A percentile compares a stretch with the other conserved stretches of the same genome.
Conservation (phyloP, 805 yeast genomes). For the Sporopachydermia lactativora region DNA sequence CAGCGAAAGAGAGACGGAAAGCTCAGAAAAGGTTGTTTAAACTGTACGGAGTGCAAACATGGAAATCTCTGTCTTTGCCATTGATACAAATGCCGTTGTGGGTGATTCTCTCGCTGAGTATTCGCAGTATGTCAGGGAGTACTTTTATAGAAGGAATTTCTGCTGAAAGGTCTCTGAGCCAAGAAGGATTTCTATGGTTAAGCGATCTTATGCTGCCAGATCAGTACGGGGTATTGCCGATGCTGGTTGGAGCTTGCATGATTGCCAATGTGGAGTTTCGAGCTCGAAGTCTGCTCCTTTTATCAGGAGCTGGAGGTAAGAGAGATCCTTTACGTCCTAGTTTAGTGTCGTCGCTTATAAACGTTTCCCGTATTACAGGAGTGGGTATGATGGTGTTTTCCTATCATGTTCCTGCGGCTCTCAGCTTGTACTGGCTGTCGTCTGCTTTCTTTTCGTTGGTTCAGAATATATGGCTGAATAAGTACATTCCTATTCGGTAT, state of each 20-base stretch:
- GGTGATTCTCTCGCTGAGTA: slow-evolving; percentile 63
- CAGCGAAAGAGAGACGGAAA: slow-evolving; percentile 65
- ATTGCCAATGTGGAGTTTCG: slow-evolving; percentile 78
- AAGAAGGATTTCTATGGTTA: slow-evolving; percentile 49
- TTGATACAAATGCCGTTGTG: slow-evolving; percentile 78
- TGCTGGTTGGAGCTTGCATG: slow-evolving; percentile 55
- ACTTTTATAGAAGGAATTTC: slow-evolving; percentile 9
- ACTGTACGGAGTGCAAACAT: slow-evolving; percentile 53
- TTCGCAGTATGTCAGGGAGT: slow-evolving; percentile 58
- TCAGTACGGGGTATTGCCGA: slow-evolving; percentile 51
- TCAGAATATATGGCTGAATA: slow-evolving; percentile 64
- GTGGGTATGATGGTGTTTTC: slow-evolving; percentile 74
- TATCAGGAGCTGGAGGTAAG: slow-evolving; percentile 16
- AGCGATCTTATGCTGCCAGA: slow-evolving; percentile 45
- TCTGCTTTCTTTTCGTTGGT: slow-evolving; percentile 64
- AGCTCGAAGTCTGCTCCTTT: slow-evolving; percentile 41
- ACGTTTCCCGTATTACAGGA: slow-evolving; percentile 58
- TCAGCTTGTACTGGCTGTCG: slow-evolving; percentile 81
- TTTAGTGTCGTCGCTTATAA: slow-evolving; percentile 31
- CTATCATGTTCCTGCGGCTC: slow-evolving; percentile 74
- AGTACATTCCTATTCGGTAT: slow-evolving; percentile 41
- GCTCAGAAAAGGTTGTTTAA: slow-evolving; percentile 62
- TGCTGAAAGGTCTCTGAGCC: slow-evolving; percentile 18
- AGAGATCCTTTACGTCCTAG: slow-evolving; percentile 17
- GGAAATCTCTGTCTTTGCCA: slow-evolving; percentile 71